These are phyloP conservation scores for Entoloma clypeatum DNA, from an alignment of 1,284 basidiomycete genomes.

Conservation along the genomic window DNA sequence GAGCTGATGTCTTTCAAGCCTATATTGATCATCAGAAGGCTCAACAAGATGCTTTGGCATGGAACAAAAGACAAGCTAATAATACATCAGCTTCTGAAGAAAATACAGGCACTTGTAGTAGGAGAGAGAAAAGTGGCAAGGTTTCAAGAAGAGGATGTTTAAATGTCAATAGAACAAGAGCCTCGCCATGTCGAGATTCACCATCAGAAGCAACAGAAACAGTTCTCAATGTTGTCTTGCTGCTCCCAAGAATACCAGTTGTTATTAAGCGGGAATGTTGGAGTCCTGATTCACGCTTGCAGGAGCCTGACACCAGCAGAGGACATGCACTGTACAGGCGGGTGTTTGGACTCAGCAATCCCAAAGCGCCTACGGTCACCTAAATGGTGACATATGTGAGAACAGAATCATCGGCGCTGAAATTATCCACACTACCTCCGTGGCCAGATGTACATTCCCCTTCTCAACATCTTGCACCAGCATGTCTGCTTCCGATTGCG, in stretches of 20 bases:
- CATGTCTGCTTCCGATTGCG: constrained; percentile 19
- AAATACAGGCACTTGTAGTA: no score
- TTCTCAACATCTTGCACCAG: constrained; percentile 9
- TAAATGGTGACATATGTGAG: constrained; percentile 11
- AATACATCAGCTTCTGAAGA: no score
- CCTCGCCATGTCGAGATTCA: constrained; percentile 22
- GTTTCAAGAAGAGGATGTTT: no score
- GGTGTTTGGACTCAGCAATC: constrained; percentile 19
- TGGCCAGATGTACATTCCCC: constrained; percentile 21
- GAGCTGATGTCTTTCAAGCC: no score
- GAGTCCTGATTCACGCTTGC: constrained; percentile 26
- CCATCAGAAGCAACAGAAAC: constrained; percentile 29
- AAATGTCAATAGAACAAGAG: constrained; percentile 24
- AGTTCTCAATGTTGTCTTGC: constrained; percentile 13
- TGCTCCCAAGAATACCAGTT: constrained; percentile 18
- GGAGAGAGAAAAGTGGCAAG: no score
- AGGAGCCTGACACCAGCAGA: constrained; percentile 28
- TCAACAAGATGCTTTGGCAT: no score
- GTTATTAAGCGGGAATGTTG: constrained; percentile 24
- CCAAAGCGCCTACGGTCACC: constrained; percentile 27
- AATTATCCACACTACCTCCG: constrained; percentile 22
- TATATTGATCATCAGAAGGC: no score
- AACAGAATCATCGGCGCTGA: constrained; percentile 1
- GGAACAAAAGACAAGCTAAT: no score
- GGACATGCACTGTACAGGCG: constrained; percentile 25